phyloP scores from a whole-genome alignment of 352 stramenopile genomes.

The Peronospora belbahrii region DNA sequence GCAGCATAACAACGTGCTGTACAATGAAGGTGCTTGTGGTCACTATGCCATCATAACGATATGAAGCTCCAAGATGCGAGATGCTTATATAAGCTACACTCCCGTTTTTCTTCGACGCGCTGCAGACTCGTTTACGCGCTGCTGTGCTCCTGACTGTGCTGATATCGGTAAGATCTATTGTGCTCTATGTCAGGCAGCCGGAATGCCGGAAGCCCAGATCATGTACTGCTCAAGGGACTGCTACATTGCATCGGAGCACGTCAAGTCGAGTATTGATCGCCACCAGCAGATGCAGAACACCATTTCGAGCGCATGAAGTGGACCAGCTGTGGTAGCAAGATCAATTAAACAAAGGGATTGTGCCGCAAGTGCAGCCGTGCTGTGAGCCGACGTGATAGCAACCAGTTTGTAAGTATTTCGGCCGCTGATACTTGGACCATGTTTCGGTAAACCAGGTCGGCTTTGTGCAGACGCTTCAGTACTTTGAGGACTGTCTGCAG shows the following conservation, averaged over 20 bases:
- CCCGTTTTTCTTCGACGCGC: constrained; percentile 63
- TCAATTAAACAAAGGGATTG: constrained; percentile 56
- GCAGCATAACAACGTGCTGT: constrained; percentile 79
- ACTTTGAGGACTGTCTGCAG: no score
- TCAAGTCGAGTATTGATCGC: constrained; percentile 54
- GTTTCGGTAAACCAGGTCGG: no score
- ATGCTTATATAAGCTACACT: constrained; percentile 68
- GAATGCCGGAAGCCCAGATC: constrained; percentile 53
- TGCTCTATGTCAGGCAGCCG: constrained; percentile 51
- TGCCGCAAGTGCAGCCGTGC: constrained; percentile 55
- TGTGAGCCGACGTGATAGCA: constrained; percentile 26
- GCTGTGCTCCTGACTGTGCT: constrained; percentile 46
- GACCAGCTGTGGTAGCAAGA: constrained; percentile 49
- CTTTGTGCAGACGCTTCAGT: no score
- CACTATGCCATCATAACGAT: constrained; percentile 74
- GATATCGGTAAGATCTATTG: constrained; percentile 75
- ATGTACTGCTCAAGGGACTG: constrained; percentile 78
- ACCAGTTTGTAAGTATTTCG: constrained; percentile 44
- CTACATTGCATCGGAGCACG: constrained; percentile 60
- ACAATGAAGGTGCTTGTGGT: constrained; percentile 62
- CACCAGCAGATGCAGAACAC: constrained; percentile 67
- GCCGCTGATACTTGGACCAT: no score
- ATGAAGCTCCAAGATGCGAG: constrained; percentile 75
- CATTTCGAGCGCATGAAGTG: constrained; percentile 54
- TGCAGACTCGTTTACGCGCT: constrained; percentile 52